A percentile compares a stretch with the other conserved stretches of the same genome.
These are phyloP conservation scores for Manihot esculenta DNA, from an alignment of 441 rosid species.

Conservation along the genomic window DNA sequence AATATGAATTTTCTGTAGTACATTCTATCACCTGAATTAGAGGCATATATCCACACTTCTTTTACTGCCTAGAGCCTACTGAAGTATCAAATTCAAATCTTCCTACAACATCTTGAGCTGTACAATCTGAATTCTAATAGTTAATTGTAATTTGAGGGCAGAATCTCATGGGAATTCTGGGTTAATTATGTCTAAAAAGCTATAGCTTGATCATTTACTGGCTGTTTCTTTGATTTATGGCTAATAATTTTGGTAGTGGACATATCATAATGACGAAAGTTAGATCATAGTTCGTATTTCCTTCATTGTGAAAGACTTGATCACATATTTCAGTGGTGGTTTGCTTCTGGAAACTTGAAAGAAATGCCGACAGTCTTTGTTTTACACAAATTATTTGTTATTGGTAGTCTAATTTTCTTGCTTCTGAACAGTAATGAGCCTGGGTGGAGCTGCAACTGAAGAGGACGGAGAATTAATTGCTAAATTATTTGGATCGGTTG, in stretches of 20 bases:
- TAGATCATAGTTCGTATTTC: background rate
- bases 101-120: background rate
- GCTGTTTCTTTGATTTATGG: background rate
- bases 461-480: constrained; percentile 70
- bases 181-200: background rate
- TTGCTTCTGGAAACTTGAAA: background rate
- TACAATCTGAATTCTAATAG: background rate
- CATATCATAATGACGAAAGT: background rate
- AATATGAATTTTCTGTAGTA: background rate
- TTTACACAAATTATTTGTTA: background rate
- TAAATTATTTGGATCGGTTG: constrained; percentile 73
- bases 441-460: constrained; percentile 69
- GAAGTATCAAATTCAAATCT: background rate
- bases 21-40: background rate
- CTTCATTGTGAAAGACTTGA: background rate
- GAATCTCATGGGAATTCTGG: background rate
- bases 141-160: background rate
- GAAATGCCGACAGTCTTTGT: background rate
- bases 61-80: background rate
- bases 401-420: constrained; percentile 18
- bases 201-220: background rate
- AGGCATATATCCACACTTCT: background rate
- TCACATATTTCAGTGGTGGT: background rate
- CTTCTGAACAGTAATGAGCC: constrained; percentile 59
- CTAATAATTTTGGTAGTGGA: background rate